Conservation (phyloP, 169 alveolate species). For the Eimeria mitis region DNA sequence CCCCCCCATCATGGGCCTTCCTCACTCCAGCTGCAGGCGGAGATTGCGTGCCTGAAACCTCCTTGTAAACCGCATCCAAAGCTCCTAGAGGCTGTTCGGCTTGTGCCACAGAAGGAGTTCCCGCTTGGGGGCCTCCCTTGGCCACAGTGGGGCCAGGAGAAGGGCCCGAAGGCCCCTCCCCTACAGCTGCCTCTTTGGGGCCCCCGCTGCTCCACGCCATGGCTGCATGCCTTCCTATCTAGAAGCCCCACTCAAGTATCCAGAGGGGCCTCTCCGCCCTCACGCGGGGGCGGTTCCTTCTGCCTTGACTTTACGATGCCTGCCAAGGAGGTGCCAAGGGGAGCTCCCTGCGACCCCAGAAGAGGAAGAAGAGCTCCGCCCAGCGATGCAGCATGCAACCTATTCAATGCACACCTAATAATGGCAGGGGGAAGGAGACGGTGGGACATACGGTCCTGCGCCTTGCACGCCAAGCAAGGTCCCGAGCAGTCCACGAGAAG, state of each 20-base stretch:
- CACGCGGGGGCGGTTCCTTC: slow-evolving; percentile 14
- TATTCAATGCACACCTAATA: not conserved
- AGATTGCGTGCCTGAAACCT: slow-evolving; percentile 24
- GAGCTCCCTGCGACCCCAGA: not conserved
- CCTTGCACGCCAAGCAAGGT: slow-evolving; percentile 6
- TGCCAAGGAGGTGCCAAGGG: slow-evolving; percentile 9
- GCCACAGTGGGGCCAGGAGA: slow-evolving; percentile 23
- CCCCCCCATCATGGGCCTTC: slow-evolving; percentile 21
- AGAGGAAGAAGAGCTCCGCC: not conserved
- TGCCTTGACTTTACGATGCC: not conserved
- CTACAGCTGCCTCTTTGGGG: slow-evolving; percentile 51
- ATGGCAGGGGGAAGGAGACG: not conserved
- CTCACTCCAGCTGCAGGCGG: slow-evolving; percentile 3
- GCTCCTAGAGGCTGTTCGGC: slow-evolving; percentile 40
- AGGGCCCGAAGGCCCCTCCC: slow-evolving; percentile 41
- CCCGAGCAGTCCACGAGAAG: not conserved
- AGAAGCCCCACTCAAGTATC: not conserved
- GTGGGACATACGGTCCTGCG: not conserved
- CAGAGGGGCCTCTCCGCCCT: slow-evolving; percentile 45
- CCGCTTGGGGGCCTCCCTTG: slow-evolving; percentile 23
- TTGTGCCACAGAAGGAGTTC: not conserved
- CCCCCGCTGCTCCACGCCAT: slow-evolving; percentile 54
- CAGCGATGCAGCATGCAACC: slow-evolving; percentile 16
- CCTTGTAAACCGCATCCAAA: slow-evolving; percentile 38
- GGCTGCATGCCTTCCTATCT: slow-evolving; percentile 32